Evolutionary conservation across 1,284 basidiomycete genomes (phyloP), one percentile per base, ranked within the genome.

Genomic region (Fomitiporia mediterranea): DNA sequence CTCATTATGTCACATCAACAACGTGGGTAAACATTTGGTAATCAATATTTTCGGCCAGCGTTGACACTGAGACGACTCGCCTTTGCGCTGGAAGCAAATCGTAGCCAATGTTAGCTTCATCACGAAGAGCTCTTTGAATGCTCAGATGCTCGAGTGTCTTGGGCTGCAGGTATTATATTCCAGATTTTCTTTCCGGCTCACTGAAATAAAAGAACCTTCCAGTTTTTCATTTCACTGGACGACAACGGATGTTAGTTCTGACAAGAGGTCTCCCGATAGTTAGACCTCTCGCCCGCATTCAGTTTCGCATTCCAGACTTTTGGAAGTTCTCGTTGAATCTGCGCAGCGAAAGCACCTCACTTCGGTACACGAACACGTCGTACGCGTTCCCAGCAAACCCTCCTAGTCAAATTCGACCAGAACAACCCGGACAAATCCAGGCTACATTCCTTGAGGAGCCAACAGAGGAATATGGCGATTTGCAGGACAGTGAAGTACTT

Each of bases 231-330:
- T 43, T 53, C 15, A 40, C n/a, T 30, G 42, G 51, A 46, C 46
- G 46, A 28, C 25, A 28, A 57, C 56, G 56, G 30, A 57, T 57
- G 56, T 52, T 51, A 25, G 53, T 52, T 53, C 32, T 52, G 51
- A 47, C 50, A 43, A 57, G 50, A 49, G 51, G 38, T 39, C 37
- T 52, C 39, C 28, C 21, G 34, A 32, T 28, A 49, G 28, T 30
- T 17, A 25, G 47, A 37, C 15, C 39, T 47, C 17, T 43, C 11
- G 40, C 38, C 7, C 34, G 19, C n/a, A 19, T 15, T 27, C 34
- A 27, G 25, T 19, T 34, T 37, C 28, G 13, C 25, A 15, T 19
- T 17, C 25, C 28, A 49, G 30, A 7, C 51, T 19, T 27, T 0
- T 38, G 56, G 11, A 17, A n/a, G 1, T 30, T 57, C 8, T 47